phyloP scores from a whole-genome alignment of 495 filamentous ascomycete species.

The Bathelium albidoporum region DNA sequence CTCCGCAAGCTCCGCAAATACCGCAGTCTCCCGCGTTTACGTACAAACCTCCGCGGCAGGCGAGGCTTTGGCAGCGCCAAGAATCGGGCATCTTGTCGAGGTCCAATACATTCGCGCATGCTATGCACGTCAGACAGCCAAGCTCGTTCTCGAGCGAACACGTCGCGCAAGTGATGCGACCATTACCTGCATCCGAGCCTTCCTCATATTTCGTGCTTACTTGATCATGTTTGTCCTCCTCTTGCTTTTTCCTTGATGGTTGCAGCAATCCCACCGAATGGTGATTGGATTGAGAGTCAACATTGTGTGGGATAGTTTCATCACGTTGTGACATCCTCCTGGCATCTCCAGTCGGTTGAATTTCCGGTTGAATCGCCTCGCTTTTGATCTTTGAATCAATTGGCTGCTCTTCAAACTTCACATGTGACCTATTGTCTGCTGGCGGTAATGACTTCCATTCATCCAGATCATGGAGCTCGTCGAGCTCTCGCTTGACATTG shows the following conservation, averaged over 20 bases:
- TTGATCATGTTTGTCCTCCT: neutral
- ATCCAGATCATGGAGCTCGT: slow-evolving; percentile 41
- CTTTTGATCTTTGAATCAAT: neutral
- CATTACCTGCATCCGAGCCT: neutral
- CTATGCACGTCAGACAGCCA: slow-evolving; percentile 43
- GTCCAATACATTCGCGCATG: slow-evolving; percentile 58
- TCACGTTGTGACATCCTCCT: neutral
- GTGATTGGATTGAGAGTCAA: neutral
- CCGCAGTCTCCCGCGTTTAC: slow-evolving; percentile 55
- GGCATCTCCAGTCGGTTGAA: neutral
- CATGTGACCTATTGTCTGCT: neutral
- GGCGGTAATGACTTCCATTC: slow-evolving; percentile 1
- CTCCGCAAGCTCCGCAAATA: slow-evolving; percentile 57
- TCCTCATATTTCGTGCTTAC: neutral
- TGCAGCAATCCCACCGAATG: neutral
- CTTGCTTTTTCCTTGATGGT: neutral
- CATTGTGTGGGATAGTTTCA: neutral
- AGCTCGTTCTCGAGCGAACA: slow-evolving; percentile 53
- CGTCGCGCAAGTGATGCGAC: slow-evolving; percentile 37
- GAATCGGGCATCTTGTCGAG: slow-evolving; percentile 35
- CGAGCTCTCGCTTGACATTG: slow-evolving; percentile 50
- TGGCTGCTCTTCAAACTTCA: neutral
- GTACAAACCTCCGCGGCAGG: slow-evolving; percentile 45
- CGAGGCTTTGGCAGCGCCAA: slow-evolving; percentile 50
- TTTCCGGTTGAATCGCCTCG: neutral